These are phyloP conservation scores for Podospora pseudocomata DNA, from an alignment of 495 filamentous ascomycete genomes.

Conservation along the genomic window DNA sequence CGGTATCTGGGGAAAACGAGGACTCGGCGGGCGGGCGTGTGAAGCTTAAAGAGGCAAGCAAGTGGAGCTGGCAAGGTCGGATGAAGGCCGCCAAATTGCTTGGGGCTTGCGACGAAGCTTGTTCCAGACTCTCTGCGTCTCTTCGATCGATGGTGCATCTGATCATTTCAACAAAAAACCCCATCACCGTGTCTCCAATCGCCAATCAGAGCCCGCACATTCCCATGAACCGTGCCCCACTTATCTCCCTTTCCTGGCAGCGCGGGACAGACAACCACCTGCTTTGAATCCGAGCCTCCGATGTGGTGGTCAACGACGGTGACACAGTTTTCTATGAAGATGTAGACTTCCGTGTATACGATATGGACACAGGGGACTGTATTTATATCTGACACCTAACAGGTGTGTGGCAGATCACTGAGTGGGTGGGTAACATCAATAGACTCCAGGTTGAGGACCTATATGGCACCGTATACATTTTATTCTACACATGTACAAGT, in stretches of 20 bases:
- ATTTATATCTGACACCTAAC: background rate
- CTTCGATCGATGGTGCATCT: conserved; percentile 5
- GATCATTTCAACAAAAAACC: conserved; percentile 6
- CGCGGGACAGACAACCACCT: background rate
- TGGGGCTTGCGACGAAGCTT: conserved; percentile 7
- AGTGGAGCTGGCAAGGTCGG: conserved; percentile 1
- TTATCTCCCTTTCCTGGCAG: background rate
- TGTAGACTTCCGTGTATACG: no score
- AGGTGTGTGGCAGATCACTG: no score
- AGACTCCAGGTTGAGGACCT: background rate
- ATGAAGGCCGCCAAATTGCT: conserved; percentile 11
- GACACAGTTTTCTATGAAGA: no score
- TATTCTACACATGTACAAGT: background rate
- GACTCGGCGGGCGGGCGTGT: conserved; percentile 4
- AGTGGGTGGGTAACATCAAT: no score
- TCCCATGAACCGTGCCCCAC: background rate
- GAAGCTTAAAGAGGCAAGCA: background rate
- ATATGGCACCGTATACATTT: background rate
- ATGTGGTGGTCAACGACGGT: background rate
- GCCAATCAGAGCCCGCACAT: background rate
- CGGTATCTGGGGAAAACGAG: background rate
- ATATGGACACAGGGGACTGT: background rate
- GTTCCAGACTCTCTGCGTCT: background rate
- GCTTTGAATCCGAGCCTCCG: background rate
- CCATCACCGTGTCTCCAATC: background rate